A percentile compares a stretch with the other conserved stretches of the same genome.
Evolutionary conservation across 164 flowering plant species (phyloP).

Genomic region (Vitis riparia): DNA sequence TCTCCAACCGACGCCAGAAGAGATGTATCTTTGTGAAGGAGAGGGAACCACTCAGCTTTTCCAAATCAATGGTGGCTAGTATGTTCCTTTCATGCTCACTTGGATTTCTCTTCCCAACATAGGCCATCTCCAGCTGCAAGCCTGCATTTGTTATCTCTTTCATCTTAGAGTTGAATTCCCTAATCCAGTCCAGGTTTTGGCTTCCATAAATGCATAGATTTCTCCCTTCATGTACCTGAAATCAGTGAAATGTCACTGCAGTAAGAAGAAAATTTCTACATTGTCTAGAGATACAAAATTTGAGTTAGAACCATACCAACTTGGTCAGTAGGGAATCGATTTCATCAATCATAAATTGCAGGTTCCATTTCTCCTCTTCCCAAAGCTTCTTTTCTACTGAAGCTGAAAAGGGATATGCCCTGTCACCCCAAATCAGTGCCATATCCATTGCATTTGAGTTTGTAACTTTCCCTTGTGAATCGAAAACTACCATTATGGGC

Average conservation of each 20-base stretch:
- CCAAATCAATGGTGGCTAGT: constrained; percentile 29
- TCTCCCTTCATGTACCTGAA: constrained; percentile 66
- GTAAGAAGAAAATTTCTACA: background rate
- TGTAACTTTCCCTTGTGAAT: constrained; percentile 49
- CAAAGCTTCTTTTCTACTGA: constrained; percentile 66
- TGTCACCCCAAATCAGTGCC: constrained; percentile 71
- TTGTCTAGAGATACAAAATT: background rate
- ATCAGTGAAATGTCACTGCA: constrained; percentile 10
- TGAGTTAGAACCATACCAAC: constrained; percentile 43
- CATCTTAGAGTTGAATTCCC: constrained; percentile 40
- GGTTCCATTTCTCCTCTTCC: constrained; percentile 50
- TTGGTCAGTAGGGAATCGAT: constrained; percentile 42
- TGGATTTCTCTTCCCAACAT: constrained; percentile 42
- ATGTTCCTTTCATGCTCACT: constrained; percentile 28
- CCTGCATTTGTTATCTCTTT: constrained; percentile 35
- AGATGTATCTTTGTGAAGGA: constrained; percentile 31
- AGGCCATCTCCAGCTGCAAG: constrained; percentile 49
- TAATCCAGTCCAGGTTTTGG: constrained; percentile 56
- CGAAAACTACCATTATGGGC: constrained; percentile 67
- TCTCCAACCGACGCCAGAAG: constrained; percentile 72
- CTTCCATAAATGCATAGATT: constrained; percentile 72
- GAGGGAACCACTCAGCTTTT: constrained; percentile 28
- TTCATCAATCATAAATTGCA: constrained; percentile 43
- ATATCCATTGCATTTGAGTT: constrained; percentile 62
- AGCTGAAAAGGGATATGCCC: constrained; percentile 69